A percentile compares a stretch with the other conserved stretches of the same genome.
phyloP scores from a whole-genome alignment of 371 early-diverging fungal genomes.

The Circinella minor region DNA sequence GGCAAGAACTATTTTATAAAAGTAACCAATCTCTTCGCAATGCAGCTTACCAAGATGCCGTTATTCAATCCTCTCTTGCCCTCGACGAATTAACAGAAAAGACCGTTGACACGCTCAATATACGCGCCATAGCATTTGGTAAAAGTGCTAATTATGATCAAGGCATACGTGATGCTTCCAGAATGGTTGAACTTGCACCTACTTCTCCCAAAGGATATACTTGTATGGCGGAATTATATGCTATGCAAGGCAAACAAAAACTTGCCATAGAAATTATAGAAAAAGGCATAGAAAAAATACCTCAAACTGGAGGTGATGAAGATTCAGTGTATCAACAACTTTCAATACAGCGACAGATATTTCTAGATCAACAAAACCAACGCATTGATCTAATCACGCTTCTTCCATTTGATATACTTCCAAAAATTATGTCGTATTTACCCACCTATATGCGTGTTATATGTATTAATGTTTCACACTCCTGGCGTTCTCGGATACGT shows the following conservation, averaged over 20 bases:
- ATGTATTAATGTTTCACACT: neutral
- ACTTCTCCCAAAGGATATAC: neutral
- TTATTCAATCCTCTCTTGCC: neutral
- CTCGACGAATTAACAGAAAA: conserved; percentile 1
- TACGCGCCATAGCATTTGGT: neutral
- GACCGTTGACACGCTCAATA: neutral
- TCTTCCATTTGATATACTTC: conserved; percentile 3
- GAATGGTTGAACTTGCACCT: neutral
- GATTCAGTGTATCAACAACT: neutral
- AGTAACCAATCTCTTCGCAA: neutral
- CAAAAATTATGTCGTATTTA: conserved; percentile 6
- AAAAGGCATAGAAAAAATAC: neutral
- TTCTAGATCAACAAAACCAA: neutral
- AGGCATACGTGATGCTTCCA: neutral
- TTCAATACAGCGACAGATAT: neutral
- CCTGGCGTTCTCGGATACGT: neutral
- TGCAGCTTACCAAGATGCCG: neutral
- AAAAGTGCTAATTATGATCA: neutral
- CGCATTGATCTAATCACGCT: neutral
- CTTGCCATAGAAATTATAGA: neutral
- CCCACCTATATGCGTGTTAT: neutral
- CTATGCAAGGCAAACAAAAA: conserved; percentile 6
- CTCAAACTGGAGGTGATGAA: neutral
- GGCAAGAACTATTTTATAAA: neutral
- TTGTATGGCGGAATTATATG: neutral